These are phyloP conservation scores for Syncephalis plumigaleata DNA, from an alignment of 371 early-diverging fungal species.

Conservation along the genomic window DNA sequence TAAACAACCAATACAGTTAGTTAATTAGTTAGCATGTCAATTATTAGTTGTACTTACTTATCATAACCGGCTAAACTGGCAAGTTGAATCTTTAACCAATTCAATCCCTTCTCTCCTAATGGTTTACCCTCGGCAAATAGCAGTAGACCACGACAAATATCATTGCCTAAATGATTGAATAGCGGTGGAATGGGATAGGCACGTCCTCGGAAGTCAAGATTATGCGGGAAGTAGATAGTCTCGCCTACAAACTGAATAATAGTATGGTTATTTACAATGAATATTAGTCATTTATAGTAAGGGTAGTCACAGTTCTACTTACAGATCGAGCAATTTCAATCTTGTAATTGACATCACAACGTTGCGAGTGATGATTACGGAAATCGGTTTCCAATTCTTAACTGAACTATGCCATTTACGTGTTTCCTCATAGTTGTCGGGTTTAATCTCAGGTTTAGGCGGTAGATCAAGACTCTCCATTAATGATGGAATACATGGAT, in stretches of 20 bases:
- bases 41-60: slow-evolving; percentile 24
- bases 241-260: slow-evolving; percentile 50
- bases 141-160: slow-evolving; percentile 86
- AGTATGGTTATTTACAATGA: neutral
- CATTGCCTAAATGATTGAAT: slow-evolving; percentile 92
- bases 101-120: slow-evolving; percentile 67
- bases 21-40: too few species aligned
- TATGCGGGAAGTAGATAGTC: slow-evolving; percentile 93
- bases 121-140: slow-evolving; percentile 70
- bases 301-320: slow-evolving; percentile 22
- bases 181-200: slow-evolving; percentile 94
- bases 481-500: slow-evolving; percentile 63
- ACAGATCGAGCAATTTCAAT: slow-evolving; percentile 80
- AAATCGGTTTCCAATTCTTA: slow-evolving; percentile 28
- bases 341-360: slow-evolving; percentile 90
- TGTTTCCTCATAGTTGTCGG: slow-evolving; percentile 38
- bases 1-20: too few species aligned
- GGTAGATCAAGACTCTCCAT: slow-evolving; percentile 22
- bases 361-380: slow-evolving; percentile 62
- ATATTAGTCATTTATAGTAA: neutral
- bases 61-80: slow-evolving; percentile 88
- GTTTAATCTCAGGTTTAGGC: slow-evolving; percentile 49
- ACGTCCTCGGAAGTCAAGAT: slow-evolving; percentile 94
- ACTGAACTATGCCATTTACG: slow-evolving; percentile 25
- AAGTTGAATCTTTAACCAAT: slow-evolving; percentile 92